phyloP scores from a whole-genome alignment of 2,329 filamentous ascomycete genomes.

The Neodidymelliopsis sp. region DNA sequence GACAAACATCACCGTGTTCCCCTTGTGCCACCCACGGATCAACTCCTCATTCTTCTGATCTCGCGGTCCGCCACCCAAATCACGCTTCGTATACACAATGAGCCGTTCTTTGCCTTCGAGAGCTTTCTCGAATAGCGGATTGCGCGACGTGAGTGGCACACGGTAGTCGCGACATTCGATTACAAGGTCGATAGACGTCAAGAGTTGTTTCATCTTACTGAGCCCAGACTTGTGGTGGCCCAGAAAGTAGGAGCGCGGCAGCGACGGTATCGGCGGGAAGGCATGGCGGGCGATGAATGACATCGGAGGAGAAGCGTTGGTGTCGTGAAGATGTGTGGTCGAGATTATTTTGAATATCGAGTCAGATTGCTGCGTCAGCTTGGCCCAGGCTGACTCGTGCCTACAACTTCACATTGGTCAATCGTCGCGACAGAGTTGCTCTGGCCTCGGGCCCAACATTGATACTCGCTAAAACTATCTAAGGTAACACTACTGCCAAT shows the following conservation, averaged over 20 bases:
- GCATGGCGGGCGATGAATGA: conserved; percentile 72
- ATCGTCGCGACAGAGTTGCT: not conserved
- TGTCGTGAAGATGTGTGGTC: not conserved
- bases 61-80: conserved; percentile 53
- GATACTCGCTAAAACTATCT: conserved; percentile 9
- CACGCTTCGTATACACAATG: conserved; percentile 90
- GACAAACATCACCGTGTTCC: conserved; percentile 62
- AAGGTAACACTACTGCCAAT: conserved; percentile 14
- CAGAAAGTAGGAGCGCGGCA: conserved; percentile 90
- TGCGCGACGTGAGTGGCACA: conserved; percentile 86
- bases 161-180: conserved; percentile 96
- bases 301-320: conserved; percentile 32
- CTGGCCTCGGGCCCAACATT: conserved; percentile 25
- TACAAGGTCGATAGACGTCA: conserved; percentile 83
- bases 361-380: not conserved
- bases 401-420: not conserved
- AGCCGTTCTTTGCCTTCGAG: conserved; percentile 77
- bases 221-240: conserved; percentile 89
- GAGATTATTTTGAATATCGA: conserved; percentile 6
- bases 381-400: conserved; percentile 16
- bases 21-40: conserved; percentile 62
- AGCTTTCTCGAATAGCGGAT: conserved; percentile 84
- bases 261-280: conserved; percentile 76
- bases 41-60: conserved; percentile 56
- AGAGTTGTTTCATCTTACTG: conserved; percentile 79